These are phyloP conservation scores for Aspergillus vadensis DNA, from an alignment of 2,329 filamentous ascomycete genomes.

Conservation along the genomic window DNA sequence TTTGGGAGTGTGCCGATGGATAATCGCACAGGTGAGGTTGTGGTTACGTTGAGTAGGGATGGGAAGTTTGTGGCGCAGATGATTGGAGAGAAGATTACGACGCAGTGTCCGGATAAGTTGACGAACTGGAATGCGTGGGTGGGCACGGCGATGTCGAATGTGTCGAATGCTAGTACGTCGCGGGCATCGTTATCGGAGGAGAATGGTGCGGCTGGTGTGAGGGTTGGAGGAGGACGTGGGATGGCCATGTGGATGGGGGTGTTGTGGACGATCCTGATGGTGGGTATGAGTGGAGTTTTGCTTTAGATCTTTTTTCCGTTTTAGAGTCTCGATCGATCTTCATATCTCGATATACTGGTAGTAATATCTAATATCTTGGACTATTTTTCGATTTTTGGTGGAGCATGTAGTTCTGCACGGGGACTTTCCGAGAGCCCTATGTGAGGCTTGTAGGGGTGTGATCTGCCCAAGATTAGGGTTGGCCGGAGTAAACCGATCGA, in stretches of 20 bases:
- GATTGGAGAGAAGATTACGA: conserved; percentile 27
- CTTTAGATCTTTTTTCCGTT: neutral
- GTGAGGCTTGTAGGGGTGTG: no score
- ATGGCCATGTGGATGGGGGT: neutral
- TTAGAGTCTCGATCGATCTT: neutral
- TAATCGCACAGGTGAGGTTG: conserved; percentile 25
- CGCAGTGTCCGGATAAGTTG: conserved; percentile 24
- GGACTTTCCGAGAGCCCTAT: neutral
- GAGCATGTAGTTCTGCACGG: neutral
- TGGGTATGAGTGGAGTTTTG: neutral
- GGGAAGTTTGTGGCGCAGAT: conserved; percentile 25
- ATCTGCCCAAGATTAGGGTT: neutral
- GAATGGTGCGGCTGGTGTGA: neutral
- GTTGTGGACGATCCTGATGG: neutral
- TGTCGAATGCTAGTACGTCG: neutral
- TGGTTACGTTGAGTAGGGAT: conserved; percentile 30
- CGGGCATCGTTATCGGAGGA: neutral
- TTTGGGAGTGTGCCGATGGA: conserved; percentile 33
- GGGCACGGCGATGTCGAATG: conserved; percentile 24
- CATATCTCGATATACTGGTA: no score
- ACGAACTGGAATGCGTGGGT: conserved; percentile 45
- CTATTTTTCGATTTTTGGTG: neutral
- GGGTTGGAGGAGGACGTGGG: neutral
- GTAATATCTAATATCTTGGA: neutral
- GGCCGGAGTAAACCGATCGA: neutral